Conservation (phyloP, 495 filamentous ascomycete genomes). For the Penicillium roqueforti region DNA sequence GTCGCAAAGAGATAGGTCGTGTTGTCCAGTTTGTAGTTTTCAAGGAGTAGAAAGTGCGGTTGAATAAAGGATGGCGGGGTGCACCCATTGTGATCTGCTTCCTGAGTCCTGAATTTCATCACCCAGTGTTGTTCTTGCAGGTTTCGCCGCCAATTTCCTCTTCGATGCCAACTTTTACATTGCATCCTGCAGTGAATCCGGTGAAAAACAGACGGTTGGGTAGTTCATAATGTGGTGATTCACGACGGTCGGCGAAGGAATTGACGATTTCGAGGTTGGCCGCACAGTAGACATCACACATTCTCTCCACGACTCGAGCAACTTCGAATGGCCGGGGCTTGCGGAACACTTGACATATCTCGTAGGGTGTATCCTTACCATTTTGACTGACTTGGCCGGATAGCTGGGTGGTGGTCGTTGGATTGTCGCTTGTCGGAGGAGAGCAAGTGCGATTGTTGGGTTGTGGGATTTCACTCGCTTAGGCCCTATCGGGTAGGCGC, state of each 20-base stretch:
- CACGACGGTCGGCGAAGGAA: slow-evolving; percentile 12
- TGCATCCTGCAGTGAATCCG: neutral
- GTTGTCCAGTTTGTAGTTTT: neutral
- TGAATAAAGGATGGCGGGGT: neutral
- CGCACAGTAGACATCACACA: slow-evolving; percentile 19
- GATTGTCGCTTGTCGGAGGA: slow-evolving; percentile 46
- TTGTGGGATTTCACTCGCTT: slow-evolving; percentile 51
- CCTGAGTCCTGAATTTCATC: neutral
- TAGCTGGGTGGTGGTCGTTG: slow-evolving; percentile 48
- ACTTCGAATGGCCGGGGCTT: slow-evolving; percentile 19
- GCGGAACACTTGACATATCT: slow-evolving; percentile 19
- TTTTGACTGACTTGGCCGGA: slow-evolving; percentile 54
- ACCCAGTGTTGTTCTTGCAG: neutral
- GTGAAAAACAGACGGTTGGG: neutral
- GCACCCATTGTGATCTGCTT: neutral
- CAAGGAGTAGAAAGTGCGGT: neutral
- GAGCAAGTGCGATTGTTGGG: slow-evolving; percentile 39
- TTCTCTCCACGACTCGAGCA: slow-evolving; percentile 10
- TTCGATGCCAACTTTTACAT: neutral
- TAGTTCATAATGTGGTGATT: neutral
- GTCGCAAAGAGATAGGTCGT: slow-evolving; percentile 5
- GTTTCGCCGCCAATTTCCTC: neutral
- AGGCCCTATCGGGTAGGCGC: slow-evolving; percentile 42
- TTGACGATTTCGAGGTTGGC: slow-evolving; percentile 22
- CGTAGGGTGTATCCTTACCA: slow-evolving; percentile 45